Conservation (phyloP, 306 rosid species). For the Clitoria ternatea region DNA sequence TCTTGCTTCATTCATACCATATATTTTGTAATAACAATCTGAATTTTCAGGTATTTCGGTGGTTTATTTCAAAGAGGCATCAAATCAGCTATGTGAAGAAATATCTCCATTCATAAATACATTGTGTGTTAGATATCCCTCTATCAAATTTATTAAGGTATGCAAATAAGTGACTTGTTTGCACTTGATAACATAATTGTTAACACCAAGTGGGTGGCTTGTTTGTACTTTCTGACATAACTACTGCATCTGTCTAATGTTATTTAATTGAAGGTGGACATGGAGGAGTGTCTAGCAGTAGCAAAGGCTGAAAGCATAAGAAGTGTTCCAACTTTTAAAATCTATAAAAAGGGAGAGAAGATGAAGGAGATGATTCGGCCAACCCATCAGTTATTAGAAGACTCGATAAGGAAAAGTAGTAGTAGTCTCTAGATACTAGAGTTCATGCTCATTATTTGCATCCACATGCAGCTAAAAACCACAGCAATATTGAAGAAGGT, state of each 20-base stretch:
- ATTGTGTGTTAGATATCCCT: constrained; percentile 76
- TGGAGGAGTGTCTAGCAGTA: constrained; percentile 59
- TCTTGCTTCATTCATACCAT: background rate
- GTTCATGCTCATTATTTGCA: constrained; percentile 30
- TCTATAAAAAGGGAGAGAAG: constrained; percentile 76
- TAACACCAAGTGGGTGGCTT: background rate
- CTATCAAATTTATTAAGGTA: constrained; percentile 73
- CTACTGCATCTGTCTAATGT: constrained; percentile 5
- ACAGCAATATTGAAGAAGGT: constrained; percentile 30
- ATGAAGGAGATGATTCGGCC: constrained; percentile 81
- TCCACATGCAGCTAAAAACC: constrained; percentile 20
- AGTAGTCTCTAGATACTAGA: constrained; percentile 34
- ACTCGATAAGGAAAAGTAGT: constrained; percentile 55
- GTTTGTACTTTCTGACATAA: background rate
- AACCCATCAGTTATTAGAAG: constrained; percentile 65
- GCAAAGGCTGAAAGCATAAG: constrained; percentile 72
- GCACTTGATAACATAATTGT: no score
- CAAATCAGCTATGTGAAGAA: constrained; percentile 66
- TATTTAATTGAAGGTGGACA: constrained; percentile 57
- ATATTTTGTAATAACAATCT: constrained; percentile 14
- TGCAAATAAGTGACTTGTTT: background rate
- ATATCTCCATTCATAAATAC: constrained; percentile 78
- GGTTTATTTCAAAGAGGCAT: constrained; percentile 66
- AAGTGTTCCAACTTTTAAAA: constrained; percentile 67
- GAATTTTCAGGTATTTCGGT: constrained; percentile 67